Evolutionary conservation across 2,329 filamentous ascomycete species (phyloP).

Genomic region (Penicillium sp.): DNA sequence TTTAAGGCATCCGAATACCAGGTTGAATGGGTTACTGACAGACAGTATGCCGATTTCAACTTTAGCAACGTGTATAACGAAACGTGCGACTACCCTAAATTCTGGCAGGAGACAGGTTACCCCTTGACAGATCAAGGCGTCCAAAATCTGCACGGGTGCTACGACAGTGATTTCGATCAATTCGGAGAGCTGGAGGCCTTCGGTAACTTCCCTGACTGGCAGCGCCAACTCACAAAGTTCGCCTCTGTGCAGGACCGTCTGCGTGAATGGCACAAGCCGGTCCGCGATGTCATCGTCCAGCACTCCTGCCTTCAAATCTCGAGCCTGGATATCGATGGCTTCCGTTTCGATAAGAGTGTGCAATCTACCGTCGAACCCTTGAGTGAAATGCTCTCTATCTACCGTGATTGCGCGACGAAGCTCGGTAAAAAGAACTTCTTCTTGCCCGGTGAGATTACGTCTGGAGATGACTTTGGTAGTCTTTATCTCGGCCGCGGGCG

Average conservation of each 20-base stretch:
- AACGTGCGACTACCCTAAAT: slow-evolving; percentile 60
- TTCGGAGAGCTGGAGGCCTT: slow-evolving; percentile 66
- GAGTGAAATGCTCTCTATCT: slow-evolving; percentile 58
- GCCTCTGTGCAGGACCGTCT: slow-evolving; percentile 68
- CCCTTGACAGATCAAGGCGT: slow-evolving; percentile 52
- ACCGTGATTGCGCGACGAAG: slow-evolving; percentile 59
- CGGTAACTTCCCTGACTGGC: slow-evolving; percentile 64
- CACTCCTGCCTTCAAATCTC: slow-evolving; percentile 65
- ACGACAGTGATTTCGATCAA: slow-evolving; percentile 65
- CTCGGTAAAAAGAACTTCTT: slow-evolving; percentile 66
- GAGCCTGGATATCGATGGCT: slow-evolving; percentile 65
- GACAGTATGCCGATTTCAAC: slow-evolving; percentile 61
- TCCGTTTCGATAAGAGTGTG: slow-evolving; percentile 67
- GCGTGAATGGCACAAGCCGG: slow-evolving; percentile 63
- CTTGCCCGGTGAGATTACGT: slow-evolving; percentile 64
- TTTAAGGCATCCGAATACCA: slow-evolving; percentile 59
- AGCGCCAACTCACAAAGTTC: slow-evolving; percentile 66
- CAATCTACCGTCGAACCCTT: slow-evolving; percentile 64
- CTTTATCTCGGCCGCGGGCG: slow-evolving; percentile 64
- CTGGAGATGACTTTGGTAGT: slow-evolving; percentile 62
- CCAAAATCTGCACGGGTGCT: slow-evolving; percentile 56
- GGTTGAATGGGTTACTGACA: slow-evolving; percentile 56
- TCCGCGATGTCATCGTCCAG: slow-evolving; percentile 58
- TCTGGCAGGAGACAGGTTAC: slow-evolving; percentile 61
- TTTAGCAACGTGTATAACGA: slow-evolving; percentile 56